These are phyloP conservation scores for Chloris gayana DNA, from an alignment of 176 grass and related monocot genomes.

Conservation along the genomic window DNA sequence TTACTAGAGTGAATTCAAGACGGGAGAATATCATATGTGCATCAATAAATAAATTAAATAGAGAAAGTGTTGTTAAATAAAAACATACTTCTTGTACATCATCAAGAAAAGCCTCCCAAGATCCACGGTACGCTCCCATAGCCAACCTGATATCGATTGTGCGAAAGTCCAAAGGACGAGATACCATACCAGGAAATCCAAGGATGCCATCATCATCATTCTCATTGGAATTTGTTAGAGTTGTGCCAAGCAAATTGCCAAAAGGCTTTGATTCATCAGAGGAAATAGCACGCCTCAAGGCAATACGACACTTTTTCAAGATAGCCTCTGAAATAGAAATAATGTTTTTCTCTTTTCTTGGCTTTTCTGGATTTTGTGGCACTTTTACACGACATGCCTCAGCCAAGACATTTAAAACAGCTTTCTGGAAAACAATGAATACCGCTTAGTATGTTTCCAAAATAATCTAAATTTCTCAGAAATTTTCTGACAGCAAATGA, in stretches of 20 bases:
- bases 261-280: conserved; percentile 87
- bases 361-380: conserved; percentile 53
- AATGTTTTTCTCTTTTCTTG: conserved; percentile 53
- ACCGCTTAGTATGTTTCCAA: conserved; percentile 24
- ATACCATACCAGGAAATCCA: conserved; percentile 96
- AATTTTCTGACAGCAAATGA: conserved; percentile 26
- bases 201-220: conserved; percentile 96
- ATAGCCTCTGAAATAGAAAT: conserved; percentile 80
- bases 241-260: conserved; percentile 93
- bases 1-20: conserved; percentile 10
- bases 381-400: conserved; percentile 61
- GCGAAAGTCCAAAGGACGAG: conserved; percentile 92
- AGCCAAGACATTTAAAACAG: conserved; percentile 76
- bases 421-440: conserved; percentile 69
- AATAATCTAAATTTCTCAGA: conserved; percentile 1
- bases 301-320: conserved; percentile 85
- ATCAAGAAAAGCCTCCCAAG: conserved; percentile 88
- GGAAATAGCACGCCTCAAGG: conserved; percentile 65
- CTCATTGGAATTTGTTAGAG: conserved; percentile 78
- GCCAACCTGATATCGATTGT: conserved; percentile 96
- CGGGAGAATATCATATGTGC: neutral
- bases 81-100: conserved; percentile 85
- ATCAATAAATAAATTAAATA: conserved; percentile 28
- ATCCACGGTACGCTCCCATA: conserved; percentile 81
- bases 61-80: conserved; percentile 27